Conservation (phyloP, 2,329 filamentous ascomycete species). For the Calcarisporium arbuscula region DNA sequence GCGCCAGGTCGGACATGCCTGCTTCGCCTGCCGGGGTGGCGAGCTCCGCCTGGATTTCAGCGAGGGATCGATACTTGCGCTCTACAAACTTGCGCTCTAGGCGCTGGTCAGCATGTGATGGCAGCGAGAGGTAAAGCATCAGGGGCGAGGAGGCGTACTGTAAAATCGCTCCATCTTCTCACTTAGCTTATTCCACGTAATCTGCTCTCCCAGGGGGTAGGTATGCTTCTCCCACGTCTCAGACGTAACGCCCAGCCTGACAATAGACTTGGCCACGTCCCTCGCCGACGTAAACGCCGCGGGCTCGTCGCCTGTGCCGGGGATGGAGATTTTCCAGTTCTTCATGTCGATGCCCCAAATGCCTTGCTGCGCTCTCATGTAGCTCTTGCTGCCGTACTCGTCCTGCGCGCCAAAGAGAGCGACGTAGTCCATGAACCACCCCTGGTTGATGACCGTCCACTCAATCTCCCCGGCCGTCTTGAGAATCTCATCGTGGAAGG, state of each 20-base stretch:
- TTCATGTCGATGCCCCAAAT: neutral
- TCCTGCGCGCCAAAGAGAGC: neutral
- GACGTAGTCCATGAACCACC: constrained; percentile 4
- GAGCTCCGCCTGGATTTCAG: neutral
- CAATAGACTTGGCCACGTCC: neutral
- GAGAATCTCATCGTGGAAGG: neutral
- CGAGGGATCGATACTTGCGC: neutral
- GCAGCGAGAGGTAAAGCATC: no score
- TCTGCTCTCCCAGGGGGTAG: constrained; percentile 1
- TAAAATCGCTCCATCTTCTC: neutral
- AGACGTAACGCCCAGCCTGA: neutral
- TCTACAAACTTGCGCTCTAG: neutral
- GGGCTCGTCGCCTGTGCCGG: neutral
- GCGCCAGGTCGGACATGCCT: neutral
- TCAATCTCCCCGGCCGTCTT: neutral
- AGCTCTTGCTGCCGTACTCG: neutral
- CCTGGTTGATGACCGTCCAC: constrained; percentile 2
- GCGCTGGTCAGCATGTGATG: no score
- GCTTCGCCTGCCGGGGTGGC: neutral
- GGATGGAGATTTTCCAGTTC: neutral
- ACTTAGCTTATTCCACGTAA: neutral
- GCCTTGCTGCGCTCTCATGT: neutral
- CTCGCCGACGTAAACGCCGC: neutral
- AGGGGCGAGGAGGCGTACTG: no score
- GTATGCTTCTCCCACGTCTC: neutral